phyloP scores from a whole-genome alignment of 495 filamentous ascomycete genomes.

The Acidomyces sp. region DNA sequence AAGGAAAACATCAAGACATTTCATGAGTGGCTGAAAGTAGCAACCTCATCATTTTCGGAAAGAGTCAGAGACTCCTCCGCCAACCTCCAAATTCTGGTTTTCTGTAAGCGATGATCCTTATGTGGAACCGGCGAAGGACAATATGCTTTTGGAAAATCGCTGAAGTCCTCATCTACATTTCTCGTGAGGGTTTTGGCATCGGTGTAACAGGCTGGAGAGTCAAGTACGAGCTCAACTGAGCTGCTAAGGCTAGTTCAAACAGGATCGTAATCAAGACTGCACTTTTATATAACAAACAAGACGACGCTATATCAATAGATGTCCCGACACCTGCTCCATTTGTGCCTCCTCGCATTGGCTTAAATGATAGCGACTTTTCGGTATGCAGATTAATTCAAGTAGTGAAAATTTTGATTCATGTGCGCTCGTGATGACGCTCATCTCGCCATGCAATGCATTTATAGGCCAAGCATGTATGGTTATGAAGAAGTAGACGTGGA shows the following conservation, averaged over 20 bases:
- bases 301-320: no score
- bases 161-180: constrained; percentile 35
- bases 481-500: constrained; percentile 19
- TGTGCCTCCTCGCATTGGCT: no score
- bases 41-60: constrained; percentile 10
- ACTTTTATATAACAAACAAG: no score
- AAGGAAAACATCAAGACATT: constrained; percentile 53
- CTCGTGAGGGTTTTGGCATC: constrained; percentile 43
- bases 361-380: no score
- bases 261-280: no score
- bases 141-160: constrained; percentile 63
- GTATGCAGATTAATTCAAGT: no score
- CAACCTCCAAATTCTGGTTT: constrained; percentile 61
- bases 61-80: constrained; percentile 53
- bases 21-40: constrained; percentile 32
- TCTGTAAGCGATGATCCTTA: constrained; percentile 70
- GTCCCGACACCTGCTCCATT: no score
- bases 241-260: no score
- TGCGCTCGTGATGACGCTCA: no score
- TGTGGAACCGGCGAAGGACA: constrained; percentile 81
- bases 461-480: constrained; percentile 21
- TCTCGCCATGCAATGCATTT: not conserved
- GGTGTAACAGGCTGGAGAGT: constrained; percentile 40
- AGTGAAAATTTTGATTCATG: no score
- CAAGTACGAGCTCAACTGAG: no score